Base-by-base conservation (phyloP, 495 filamentous ascomycete genomes). In the Tuber indicum region DNA sequence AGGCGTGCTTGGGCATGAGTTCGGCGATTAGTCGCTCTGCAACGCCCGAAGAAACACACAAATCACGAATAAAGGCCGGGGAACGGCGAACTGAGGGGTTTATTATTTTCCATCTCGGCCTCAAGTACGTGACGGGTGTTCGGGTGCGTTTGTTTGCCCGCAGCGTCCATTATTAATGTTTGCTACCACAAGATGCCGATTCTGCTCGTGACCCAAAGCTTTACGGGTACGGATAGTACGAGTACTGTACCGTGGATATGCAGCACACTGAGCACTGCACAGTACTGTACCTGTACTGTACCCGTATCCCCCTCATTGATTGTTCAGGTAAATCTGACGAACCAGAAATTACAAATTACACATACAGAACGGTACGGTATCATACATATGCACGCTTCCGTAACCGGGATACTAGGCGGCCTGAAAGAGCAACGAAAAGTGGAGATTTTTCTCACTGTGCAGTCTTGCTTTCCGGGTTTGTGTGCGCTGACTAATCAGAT, bases 331-430 rank as follows among this genome's bases (percentile, higher is more conserved):
- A 36, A 36, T 66, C 58, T 66, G 58, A 66, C 58, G 26, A 66
- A 66, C 26, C 58, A 66, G 16, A 26, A 17, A 66, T 66, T 66
- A 66, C 58, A 19, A 32, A 36, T 66, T 36, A 36, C n/a, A 36
- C 14, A 3, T n/a, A 32, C 58, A 66, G 58, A 66, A 36, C 58
- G 26, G 58, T 66, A 66, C 58, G 58, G 58, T 66, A 66, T 66
- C 58, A 66, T 66, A 66, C 58, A 66, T 66, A 66, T 66, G 58
- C 58, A 66, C 58, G 58, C 58, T 66, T 66, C 58, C 58, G 58
- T 36, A 66, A 66, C 58, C 26, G 26, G 58, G 58, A 36, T 66
- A 66, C 58, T 36, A 66, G 58, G 58, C 58, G n/a, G 58, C 58
- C 58, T 66, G 58, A 66, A 66, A 36, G 58, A 66, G 58, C 26